Evolutionary conservation across 1,284 basidiomycete genomes (phyloP), one percentile per base, ranked within the genome.

Genomic region (Tylopilus sp.): DNA sequence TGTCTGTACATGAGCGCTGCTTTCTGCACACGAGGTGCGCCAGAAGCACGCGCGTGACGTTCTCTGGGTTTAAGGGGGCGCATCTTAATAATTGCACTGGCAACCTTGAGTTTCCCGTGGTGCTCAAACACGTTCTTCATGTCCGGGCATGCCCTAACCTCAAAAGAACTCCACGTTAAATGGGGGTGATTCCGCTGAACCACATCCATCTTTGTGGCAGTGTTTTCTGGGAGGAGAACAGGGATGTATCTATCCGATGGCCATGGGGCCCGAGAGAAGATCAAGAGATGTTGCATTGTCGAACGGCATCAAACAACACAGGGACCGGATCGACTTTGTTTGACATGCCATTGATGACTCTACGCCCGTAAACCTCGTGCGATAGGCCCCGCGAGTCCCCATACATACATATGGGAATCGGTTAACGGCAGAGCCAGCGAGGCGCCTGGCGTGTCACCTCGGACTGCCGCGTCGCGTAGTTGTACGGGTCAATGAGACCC

Each of bases 11-110:
- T 48, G 36, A 41, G 38, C 44, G 41, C 21, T 29, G 29, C 13
- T 23, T 23, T 23, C 21, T 12, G 30, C 48, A 62, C 61, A 63
- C 53, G 61, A 63, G 61, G 66, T 43, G 44, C 46, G 60, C 60
- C 52, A 68, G 64, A 65, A 64, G 62, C 59, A 25, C 45, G 34
- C 47, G 31, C 48, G 44, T 52, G 53, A 51, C 53, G 38, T 46
- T 50, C 46, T 58, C 60, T 63, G 63, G 63, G 47, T 47, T 33
- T 48, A 62, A 59, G 56, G 57, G 39, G n/a, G 18, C 55, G 13
- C 28, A 37, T 36, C 25, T 6, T 35, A 10, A n/a, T n/a, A n/a
- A n/a, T 16, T 18, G 42, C 28, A 45, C 48, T 54, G 45, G 44
- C 49, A 49, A 36, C 21, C 6, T 23, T 23, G 21, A 36, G 11